phyloP scores from a whole-genome alignment of 768 basidiomycete genomes.

The Asterophora parasitica region DNA sequence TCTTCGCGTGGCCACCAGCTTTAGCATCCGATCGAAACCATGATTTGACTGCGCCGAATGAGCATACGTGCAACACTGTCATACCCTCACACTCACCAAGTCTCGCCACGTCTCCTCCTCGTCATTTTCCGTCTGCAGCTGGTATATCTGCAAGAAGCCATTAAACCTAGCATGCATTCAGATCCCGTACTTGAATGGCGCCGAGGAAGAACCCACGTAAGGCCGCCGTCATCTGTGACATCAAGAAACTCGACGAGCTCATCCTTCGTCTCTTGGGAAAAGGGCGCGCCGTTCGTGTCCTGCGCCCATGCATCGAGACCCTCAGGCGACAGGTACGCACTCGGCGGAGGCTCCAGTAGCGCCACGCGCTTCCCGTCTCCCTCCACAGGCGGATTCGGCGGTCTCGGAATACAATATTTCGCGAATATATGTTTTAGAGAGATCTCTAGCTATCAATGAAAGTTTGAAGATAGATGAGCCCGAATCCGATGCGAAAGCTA shows the following conservation, averaged over 20 bases:
- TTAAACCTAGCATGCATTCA: slow-evolving; percentile 46
- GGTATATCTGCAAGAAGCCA: slow-evolving; percentile 80
- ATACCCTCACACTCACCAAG: slow-evolving; percentile 43
- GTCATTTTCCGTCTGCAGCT: slow-evolving; percentile 80
- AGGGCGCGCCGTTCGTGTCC: slow-evolving; percentile 82
- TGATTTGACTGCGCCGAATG: slow-evolving; percentile 50
- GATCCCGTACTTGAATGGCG: not conserved
- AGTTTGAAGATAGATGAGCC: not conserved
- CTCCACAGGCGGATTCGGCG: slow-evolving; percentile 12
- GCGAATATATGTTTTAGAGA: slow-evolving; percentile 76
- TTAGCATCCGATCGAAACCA: slow-evolving; percentile 67
- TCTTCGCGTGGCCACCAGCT: slow-evolving; percentile 50
- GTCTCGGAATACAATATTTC: slow-evolving; percentile 62
- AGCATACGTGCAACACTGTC: slow-evolving; percentile 7
- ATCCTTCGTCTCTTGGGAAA: slow-evolving; percentile 70
- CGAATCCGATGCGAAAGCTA: slow-evolving; percentile 19
- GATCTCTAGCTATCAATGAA: slow-evolving; percentile 47
- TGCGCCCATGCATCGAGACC: slow-evolving; percentile 72
- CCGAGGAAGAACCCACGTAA: slow-evolving; percentile 65
- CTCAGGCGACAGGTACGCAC: slow-evolving; percentile 53
- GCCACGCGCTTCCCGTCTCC: slow-evolving; percentile 20
- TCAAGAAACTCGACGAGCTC: slow-evolving; percentile 76
- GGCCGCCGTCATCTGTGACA: slow-evolving; percentile 60
- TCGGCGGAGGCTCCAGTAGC: slow-evolving; percentile 44
- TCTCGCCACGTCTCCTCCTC: slow-evolving; percentile 85